Conservation (phyloP, 257 asterid species). For the Solanum chiquidenum region DNA sequence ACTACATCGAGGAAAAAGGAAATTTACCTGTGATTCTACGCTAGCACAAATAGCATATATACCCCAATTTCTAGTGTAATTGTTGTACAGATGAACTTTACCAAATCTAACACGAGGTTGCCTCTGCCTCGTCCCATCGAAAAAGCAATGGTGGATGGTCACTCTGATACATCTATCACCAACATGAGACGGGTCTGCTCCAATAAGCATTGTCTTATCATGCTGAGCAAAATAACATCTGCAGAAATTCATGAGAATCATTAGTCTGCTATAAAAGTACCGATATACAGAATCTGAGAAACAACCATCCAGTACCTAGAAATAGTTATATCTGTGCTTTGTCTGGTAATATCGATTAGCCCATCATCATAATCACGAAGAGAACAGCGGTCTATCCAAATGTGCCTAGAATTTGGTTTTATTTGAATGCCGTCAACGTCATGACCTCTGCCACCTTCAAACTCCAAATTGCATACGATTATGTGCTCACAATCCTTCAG, state of each 20-base stretch:
- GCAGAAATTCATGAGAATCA: conserved; percentile 10
- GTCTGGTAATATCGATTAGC: conserved; percentile 73
- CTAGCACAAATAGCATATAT: conserved; percentile 92
- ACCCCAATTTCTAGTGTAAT: conserved; percentile 86
- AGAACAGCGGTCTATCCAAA: conserved; percentile 92
- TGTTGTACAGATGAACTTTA: conserved; percentile 77
- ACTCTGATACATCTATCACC: conserved; percentile 80
- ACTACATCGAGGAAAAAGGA: not conserved
- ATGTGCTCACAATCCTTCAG: conserved; percentile 78
- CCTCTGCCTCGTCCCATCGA: conserved; percentile 79
- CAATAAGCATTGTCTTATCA: conserved; percentile 90
- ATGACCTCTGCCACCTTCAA: conserved; percentile 88
- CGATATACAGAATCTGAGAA: not conserved
- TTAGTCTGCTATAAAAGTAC: not conserved
- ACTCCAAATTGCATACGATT: conserved; percentile 69
- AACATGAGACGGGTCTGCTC: conserved; percentile 77
- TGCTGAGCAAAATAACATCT: conserved; percentile 76
- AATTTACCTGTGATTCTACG: conserved; percentile 83
- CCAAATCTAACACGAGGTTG: conserved; percentile 95
- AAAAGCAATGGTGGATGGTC: conserved; percentile 94
- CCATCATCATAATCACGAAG: conserved; percentile 91
- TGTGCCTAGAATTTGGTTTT: conserved; percentile 81
- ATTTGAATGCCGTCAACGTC: conserved; percentile 92
- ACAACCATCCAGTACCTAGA: conserved; percentile 43
- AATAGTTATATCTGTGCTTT: conserved; percentile 81